phyloP scores from a whole-genome alignment of 441 rosid species.

The Euphorbia schlechtendalii region DNA sequence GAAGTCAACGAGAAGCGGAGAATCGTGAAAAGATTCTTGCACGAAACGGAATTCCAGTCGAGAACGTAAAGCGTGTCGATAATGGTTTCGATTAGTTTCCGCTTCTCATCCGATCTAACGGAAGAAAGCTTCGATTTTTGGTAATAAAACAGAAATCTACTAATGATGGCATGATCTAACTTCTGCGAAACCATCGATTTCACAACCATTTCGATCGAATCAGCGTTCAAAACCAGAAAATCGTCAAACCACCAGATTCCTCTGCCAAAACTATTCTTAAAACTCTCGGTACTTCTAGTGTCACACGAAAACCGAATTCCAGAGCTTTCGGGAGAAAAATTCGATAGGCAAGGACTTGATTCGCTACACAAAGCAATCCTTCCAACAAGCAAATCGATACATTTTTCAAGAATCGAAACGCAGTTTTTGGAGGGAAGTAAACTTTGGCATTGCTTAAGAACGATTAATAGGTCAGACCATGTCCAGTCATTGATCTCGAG shows the following conservation, averaged over 20 bases:
- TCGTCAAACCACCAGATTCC: conserved; percentile 82
- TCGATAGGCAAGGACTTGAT: conserved; percentile 59
- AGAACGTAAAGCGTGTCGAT: conserved; percentile 45
- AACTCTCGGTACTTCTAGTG: conserved; percentile 72
- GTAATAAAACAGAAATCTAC: conserved; percentile 62
- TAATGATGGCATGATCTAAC: conserved; percentile 43
- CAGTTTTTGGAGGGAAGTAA: conserved; percentile 29
- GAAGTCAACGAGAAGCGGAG: conserved; percentile 43
- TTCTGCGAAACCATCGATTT: conserved; percentile 46
- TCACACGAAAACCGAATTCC: conserved; percentile 63
- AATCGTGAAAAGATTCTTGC: conserved; percentile 59
- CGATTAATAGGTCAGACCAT: conserved; percentile 65
- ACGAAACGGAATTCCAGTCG: conserved; percentile 43
- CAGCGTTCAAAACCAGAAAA: conserved; percentile 34
- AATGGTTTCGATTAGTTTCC: conserved; percentile 38
- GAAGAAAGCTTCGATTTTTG: conserved; percentile 51
- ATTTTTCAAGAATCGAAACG: conserved; percentile 29
- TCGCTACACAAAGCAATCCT: conserved; percentile 46
- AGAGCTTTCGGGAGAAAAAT: conserved; percentile 63
- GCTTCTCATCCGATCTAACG: conserved; percentile 38
- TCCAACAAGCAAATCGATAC: conserved; percentile 49
- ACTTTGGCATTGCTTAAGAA: conserved; percentile 60
- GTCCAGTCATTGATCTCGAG: conserved; percentile 56
- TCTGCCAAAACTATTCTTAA: conserved; percentile 40
- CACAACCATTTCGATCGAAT: conserved; percentile 36